Conservation (phyloP, 2,329 filamentous ascomycete species). For the Colletotrichum noveboracense region DNA sequence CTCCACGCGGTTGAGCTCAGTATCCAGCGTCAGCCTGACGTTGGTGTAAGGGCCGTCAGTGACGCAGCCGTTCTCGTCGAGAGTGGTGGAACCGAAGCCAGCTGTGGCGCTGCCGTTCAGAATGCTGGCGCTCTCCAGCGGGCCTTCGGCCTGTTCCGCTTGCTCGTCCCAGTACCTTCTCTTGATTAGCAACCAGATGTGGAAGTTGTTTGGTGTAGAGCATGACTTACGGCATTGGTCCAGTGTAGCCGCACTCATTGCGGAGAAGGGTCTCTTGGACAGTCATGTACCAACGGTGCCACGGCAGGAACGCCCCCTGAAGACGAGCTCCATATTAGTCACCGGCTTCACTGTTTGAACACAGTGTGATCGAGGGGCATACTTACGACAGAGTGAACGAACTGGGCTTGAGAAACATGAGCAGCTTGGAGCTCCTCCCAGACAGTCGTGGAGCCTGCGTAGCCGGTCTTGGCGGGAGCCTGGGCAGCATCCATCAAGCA, state of each 20-base stretch:
- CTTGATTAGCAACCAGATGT: neutral
- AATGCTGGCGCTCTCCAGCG: conserved; percentile 27
- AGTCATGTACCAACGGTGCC: conserved; percentile 36
- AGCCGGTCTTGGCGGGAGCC: neutral
- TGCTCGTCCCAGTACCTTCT: conserved; percentile 16
- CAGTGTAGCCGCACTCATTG: conserved; percentile 34
- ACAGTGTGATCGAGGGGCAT: neutral
- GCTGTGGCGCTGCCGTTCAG: conserved; percentile 32
- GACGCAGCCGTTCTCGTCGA: conserved; percentile 24
- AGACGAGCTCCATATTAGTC: too few relatives aligned
- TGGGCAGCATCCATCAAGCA: conserved; percentile 13
- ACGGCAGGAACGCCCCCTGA: conserved; percentile 35
- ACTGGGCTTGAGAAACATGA: conserved; percentile 14
- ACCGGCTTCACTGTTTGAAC: neutral
- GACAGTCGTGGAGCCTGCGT: conserved; percentile 6
- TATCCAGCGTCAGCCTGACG: neutral
- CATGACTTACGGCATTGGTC: conserved; percentile 36
- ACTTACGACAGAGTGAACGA: conserved; percentile 17
- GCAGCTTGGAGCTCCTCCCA: conserved; percentile 17
- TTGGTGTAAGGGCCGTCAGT: conserved; percentile 28
- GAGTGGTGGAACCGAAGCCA: conserved; percentile 31
- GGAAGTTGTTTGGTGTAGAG: conserved; percentile 6
- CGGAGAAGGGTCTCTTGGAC: conserved; percentile 34
- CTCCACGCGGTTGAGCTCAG: neutral
- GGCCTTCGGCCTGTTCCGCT: conserved; percentile 1